Evolutionary conservation across 768 basidiomycete species (phyloP).

Genomic region (Trametopsis cervina): DNA sequence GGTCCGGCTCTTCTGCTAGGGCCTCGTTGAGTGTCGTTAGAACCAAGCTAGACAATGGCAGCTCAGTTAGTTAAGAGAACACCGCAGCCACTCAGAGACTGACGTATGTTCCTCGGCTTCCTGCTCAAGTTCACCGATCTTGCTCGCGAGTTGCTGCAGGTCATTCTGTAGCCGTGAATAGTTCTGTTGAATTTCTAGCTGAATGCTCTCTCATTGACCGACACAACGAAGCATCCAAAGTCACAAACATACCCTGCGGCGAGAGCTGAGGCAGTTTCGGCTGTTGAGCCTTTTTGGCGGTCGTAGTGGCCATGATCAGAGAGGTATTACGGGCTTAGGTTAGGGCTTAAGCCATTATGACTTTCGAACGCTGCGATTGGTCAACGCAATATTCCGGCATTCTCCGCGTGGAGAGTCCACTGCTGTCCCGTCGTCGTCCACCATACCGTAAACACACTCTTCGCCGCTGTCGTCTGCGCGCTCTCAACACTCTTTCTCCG

Average conservation of each 20-base stretch:
- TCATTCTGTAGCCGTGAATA: conserved; percentile 83
- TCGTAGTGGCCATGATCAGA: conserved; percentile 31
- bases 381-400: conserved; percentile 21
- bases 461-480: conserved; percentile 16
- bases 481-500: conserved; percentile 9
- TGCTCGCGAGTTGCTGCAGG: conserved; percentile 83
- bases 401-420: conserved; percentile 19
- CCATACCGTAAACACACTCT: conserved; percentile 14
- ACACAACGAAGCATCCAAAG: background rate
- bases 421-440: conserved; percentile 20
- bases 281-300: conserved; percentile 45
- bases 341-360: conserved; percentile 11
- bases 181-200: conserved; percentile 79
- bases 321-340: conserved; percentile 1
- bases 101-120: conserved; percentile 95
- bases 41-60: conserved; percentile 57
- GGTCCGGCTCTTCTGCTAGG: conserved; percentile 73
- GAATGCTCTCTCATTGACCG: conserved; percentile 9
- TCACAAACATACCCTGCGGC: conserved; percentile 59
- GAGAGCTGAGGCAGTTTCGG: conserved; percentile 50
- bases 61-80: background rate
- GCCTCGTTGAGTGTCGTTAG: conserved; percentile 82
- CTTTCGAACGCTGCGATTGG: conserved; percentile 40
- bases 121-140: conserved; percentile 93
- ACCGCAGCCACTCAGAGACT: conserved; percentile 2